phyloP scores from a whole-genome alignment of 768 basidiomycete species.

The Lactifluus volemus region DNA sequence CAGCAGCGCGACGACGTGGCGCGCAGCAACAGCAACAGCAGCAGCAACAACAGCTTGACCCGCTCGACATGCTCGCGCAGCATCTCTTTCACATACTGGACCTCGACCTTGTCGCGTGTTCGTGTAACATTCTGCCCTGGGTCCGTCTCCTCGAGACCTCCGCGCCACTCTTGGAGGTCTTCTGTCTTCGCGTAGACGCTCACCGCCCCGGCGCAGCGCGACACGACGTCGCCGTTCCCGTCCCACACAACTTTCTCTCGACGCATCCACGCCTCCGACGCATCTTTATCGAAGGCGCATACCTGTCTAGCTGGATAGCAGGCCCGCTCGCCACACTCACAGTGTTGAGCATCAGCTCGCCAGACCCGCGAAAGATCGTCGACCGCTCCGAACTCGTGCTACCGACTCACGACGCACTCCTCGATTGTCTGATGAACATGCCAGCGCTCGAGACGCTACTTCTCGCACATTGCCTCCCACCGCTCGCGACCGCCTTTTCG shows the following conservation, averaged over 20 bases:
- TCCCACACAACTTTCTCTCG: conserved; percentile 3
- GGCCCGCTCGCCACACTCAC: conserved; percentile 1
- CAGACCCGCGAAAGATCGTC: background rate
- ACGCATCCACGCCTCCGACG: conserved; percentile 9
- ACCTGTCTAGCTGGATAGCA: background rate
- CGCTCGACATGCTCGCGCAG: conserved; percentile 1
- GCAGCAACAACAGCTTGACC: background rate
- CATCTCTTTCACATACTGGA: conserved; percentile 11
- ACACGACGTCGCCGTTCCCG: background rate
- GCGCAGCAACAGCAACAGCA: too few species aligned
- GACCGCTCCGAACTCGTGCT: background rate
- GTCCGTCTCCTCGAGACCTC: background rate
- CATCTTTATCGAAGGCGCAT: background rate
- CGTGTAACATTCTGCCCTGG: background rate
- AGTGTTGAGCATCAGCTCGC: background rate
- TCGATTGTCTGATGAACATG: conserved; percentile 5
- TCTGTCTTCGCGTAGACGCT: background rate
- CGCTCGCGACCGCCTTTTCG: background rate
- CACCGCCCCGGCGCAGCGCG: background rate
- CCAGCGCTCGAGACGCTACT: background rate
- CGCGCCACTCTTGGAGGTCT: conserved; percentile 4
- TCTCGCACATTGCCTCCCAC: conserved; percentile 12
- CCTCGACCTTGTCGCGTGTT: conserved; percentile 4
- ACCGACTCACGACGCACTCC: background rate
- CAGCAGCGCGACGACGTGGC: background rate